These are phyloP conservation scores for Orobanche coerulescens DNA, from an alignment of 257 asterid genomes.

Conservation along the genomic window DNA sequence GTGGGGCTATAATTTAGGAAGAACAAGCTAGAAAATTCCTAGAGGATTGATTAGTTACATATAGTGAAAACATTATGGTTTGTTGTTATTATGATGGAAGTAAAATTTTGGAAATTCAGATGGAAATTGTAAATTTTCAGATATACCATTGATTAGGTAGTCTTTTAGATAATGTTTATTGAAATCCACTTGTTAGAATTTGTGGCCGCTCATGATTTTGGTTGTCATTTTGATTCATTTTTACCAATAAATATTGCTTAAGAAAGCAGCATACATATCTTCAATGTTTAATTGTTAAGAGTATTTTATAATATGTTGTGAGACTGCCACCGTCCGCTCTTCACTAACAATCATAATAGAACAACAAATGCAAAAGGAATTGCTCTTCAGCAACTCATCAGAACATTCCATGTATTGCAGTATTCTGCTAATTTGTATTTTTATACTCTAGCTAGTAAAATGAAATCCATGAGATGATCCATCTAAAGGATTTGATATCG, in stretches of 20 bases:
- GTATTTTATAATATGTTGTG: background rate
- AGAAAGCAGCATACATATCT: constrained; percentile 1
- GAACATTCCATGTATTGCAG: background rate
- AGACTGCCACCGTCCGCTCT: background rate
- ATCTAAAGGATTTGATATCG: background rate
- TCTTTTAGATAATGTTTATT: constrained; percentile 6
- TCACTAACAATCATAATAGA: background rate
- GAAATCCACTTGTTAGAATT: background rate
- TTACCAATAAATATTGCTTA: background rate
- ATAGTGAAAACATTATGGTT: background rate
- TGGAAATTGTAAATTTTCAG: background rate
- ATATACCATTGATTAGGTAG: background rate
- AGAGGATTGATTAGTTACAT: background rate
- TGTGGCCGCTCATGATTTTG: background rate
- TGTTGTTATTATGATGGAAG: constrained; percentile 6
- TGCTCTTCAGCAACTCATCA: background rate
- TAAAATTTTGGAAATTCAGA: background rate
- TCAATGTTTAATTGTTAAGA: background rate
- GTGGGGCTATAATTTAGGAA: background rate
- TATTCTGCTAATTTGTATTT: constrained; percentile 6
- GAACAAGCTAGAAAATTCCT: background rate
- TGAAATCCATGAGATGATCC: constrained; percentile 3
- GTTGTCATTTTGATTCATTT: background rate
- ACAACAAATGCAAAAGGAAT: background rate
- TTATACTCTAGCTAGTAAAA: background rate